phyloP scores from a whole-genome alignment of 2,329 filamentous ascomycete species.

The Teratosphaeria gauchensis region DNA sequence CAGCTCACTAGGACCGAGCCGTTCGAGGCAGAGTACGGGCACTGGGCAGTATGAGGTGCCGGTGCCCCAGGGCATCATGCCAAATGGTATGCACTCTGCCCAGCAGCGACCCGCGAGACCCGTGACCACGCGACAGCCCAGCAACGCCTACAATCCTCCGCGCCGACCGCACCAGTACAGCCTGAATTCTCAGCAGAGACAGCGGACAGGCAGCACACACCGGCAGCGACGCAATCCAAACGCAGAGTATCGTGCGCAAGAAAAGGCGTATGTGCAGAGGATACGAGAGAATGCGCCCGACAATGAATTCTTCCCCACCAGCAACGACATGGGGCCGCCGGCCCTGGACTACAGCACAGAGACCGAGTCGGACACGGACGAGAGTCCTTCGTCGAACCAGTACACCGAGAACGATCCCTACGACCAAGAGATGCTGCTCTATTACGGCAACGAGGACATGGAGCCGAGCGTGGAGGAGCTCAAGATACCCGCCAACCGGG shows the following conservation, averaged over 20 bases:
- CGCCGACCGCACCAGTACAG: conserved; percentile 40
- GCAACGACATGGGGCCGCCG: conserved; percentile 27
- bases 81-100: conserved; percentile 16
- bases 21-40: neutral
- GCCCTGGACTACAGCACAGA: conserved; percentile 60
- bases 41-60: conserved; percentile 11
- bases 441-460: conserved; percentile 81
- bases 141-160: conserved; percentile 41
- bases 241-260: conserved; percentile 70
- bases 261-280: conserved; percentile 89
- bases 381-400: conserved; percentile 76
- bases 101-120: conserved; percentile 27
- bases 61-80: conserved; percentile 7
- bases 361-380: conserved; percentile 72
- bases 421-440: conserved; percentile 86
- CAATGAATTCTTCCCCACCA: conserved; percentile 60
- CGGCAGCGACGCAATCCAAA: conserved; percentile 54
- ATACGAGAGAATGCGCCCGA: conserved; percentile 59
- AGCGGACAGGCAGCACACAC: conserved; percentile 48
- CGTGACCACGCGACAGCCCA: conserved; percentile 36
- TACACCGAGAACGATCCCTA: conserved; percentile 75
- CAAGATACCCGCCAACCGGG: conserved; percentile 75
- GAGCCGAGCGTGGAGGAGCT: conserved; percentile 85
- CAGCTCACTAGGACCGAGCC: neutral
- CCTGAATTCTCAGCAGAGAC: conserved; percentile 33